Conservation (phyloP, 345 rosid genomes). For the Pistacia vera region DNA sequence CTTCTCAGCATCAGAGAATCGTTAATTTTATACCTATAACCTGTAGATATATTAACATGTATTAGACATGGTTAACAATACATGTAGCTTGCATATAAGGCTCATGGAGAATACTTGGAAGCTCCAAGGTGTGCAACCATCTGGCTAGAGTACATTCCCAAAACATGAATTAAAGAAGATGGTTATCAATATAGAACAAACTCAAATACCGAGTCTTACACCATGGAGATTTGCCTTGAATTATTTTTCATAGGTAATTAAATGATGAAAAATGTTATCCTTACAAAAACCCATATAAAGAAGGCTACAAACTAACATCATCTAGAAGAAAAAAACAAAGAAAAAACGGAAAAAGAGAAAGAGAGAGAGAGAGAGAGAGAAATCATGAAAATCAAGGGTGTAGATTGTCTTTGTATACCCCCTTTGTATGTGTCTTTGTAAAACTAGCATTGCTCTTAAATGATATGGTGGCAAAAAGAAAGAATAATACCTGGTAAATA, state of each 20-base stretch:
- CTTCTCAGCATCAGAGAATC: background rate
- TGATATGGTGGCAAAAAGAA: background rate
- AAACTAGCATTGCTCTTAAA: background rate
- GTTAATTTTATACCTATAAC: background rate
- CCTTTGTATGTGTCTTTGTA: too few relatives aligned
- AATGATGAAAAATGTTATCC: background rate
- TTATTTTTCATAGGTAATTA: background rate
- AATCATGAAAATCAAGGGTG: too few relatives aligned
- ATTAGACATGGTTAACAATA: background rate
- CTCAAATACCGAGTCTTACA: background rate
- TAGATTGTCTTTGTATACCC: too few relatives aligned
- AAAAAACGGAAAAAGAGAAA: too few relatives aligned
- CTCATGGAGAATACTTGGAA: background rate
- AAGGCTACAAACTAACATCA: too few relatives aligned
- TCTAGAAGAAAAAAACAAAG: too few relatives aligned
- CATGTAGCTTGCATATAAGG: background rate
- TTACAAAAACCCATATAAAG: too few relatives aligned
- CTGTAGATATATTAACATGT: background rate
- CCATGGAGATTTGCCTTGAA: background rate
- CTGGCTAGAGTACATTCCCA: background rate
- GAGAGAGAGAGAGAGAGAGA: too few relatives aligned
- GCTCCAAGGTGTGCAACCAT: background rate
- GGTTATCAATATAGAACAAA: background rate
- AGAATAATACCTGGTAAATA: constrained; percentile 81
- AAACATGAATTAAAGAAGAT: background rate